phyloP scores from a whole-genome alignment of 208 protist genomes.

The Leishmania arabica region DNA sequence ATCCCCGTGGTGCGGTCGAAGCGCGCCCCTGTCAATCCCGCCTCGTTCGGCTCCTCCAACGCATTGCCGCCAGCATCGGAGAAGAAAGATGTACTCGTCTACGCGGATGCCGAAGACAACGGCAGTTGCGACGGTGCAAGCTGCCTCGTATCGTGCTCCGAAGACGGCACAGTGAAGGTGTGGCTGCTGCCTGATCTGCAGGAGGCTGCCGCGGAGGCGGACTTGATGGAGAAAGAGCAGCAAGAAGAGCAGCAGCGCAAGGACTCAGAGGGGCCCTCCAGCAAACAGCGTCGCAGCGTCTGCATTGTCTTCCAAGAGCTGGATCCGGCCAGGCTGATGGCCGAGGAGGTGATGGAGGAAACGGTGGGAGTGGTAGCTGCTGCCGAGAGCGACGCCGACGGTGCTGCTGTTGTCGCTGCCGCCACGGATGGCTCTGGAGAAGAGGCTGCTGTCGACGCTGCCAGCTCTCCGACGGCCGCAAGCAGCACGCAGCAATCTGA shows the following conservation, averaged over 20 bases:
- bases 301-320: constrained; percentile 59
- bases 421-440: constrained; percentile 1
- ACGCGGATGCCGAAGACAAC: constrained; percentile 26
- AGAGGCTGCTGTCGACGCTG: neutral
- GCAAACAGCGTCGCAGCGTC: constrained; percentile 24
- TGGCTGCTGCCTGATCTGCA: constrained; percentile 72
- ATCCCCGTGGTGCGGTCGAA: constrained; percentile 24
- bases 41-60: neutral
- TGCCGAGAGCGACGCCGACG: constrained; percentile 1
- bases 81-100: constrained; percentile 43
- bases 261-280: neutral
- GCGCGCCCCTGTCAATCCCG: neutral
- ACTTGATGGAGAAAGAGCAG: constrained; percentile 32
- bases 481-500: neutral
- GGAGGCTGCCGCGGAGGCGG: constrained; percentile 41
- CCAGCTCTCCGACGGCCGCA: neutral
- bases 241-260: constrained; percentile 43
- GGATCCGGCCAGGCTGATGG: neutral
- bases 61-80: constrained; percentile 9
- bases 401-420: neutral
- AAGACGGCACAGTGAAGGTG: constrained; percentile 63
- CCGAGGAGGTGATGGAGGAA: constrained; percentile 29
- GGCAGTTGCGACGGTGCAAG: constrained; percentile 12
- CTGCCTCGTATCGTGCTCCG: constrained; percentile 58
- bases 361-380: neutral